Evolutionary conservation across 768 basidiomycete species (phyloP), one percentile per base, ranked within the genome.

Genomic region (Piloderma croceum): DNA sequence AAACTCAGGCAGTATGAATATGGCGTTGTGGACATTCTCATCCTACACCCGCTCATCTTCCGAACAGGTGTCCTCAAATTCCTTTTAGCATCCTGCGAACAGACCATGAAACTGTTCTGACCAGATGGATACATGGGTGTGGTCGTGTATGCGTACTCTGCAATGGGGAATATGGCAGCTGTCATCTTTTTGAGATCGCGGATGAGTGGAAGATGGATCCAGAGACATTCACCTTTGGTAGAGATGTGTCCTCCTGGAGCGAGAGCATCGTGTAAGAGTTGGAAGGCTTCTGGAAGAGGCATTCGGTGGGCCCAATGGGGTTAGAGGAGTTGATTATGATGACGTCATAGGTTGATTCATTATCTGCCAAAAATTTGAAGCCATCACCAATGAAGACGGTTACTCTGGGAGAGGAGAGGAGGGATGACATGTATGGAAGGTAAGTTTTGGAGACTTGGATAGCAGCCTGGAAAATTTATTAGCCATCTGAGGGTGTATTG

Each of bases 311-410:
- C 31, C 94, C 94, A 41, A 97, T 90, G 27, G 94, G 94, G 63
- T 98, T 94, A 17, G 92, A 96, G 15, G 93, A 97, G 63, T 99
- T 94, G 47, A 94, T 99, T 68, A 99, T 88, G 70, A 99, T 98
- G 45, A 88, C 90, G 58, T 99, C 94, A 79, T 94, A 96, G 37
- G 80, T 80, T 36, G 79, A 69, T 51, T 83, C 76, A 65, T 94
- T 84, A 37, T 90, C 85, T 10, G 81, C 80, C 35, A 99, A 80
- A 73, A 93, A 98, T 62, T 91, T 88, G 81, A 97, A 96, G 33
- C 94, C 94, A 51, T 97, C 93, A 34, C 93, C 94, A 53, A 98
- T 77, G 67, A 77, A 70, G 38, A 97, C 84, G 6, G 69, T 79
- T 40, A 97, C 93, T 39, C 81, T 81, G 11, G 87, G 79, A 48